Evolutionary conservation across 2,329 filamentous ascomycete species (phyloP).

Genomic region (Penicillium palitans): DNA sequence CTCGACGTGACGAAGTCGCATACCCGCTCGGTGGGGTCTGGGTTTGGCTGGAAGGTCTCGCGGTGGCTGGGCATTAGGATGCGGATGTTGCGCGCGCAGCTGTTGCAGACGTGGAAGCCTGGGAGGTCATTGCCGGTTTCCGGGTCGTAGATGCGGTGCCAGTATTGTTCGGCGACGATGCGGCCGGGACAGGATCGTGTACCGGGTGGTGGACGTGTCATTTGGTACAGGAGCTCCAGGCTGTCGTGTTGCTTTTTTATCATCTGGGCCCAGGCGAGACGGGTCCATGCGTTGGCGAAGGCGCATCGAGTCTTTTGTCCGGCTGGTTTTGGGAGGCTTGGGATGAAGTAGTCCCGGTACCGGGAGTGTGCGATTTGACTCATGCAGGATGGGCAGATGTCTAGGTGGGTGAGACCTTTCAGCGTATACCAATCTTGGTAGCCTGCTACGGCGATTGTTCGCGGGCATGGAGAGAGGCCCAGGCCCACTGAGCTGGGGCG

Average conservation of each 20-base stretch:
- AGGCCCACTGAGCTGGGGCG: constrained; percentile 23
- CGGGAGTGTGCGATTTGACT: constrained; percentile 67
- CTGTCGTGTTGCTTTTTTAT: constrained; percentile 67
- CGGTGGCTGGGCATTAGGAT: constrained; percentile 70
- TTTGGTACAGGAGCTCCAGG: constrained; percentile 66
- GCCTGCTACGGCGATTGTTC: constrained; percentile 61
- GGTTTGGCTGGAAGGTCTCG: constrained; percentile 60
- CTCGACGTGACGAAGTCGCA: constrained; percentile 70
- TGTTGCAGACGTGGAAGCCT: constrained; percentile 73
- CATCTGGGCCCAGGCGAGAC: constrained; percentile 79
- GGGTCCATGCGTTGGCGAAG: constrained; percentile 79
- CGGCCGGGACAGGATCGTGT: constrained; percentile 60
- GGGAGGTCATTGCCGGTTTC: constrained; percentile 63
- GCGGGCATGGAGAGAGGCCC: constrained; percentile 66
- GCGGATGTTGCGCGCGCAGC: constrained; percentile 71
- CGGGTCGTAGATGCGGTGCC: constrained; percentile 74
- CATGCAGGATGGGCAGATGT: constrained; percentile 82
- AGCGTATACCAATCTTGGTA: constrained; percentile 81
- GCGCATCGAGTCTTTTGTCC: constrained; percentile 68
- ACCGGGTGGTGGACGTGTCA: constrained; percentile 63
- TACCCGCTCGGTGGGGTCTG: constrained; percentile 51
- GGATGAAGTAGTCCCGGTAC: constrained; percentile 67
- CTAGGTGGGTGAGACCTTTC: constrained; percentile 67
- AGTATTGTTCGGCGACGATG: constrained; percentile 60
- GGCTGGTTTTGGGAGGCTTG: constrained; percentile 58